A percentile compares a stretch with the other conserved stretches of the same genome.
phyloP scores from a whole-genome alignment of 306 rosid species.

The Rosa chinensis region DNA sequence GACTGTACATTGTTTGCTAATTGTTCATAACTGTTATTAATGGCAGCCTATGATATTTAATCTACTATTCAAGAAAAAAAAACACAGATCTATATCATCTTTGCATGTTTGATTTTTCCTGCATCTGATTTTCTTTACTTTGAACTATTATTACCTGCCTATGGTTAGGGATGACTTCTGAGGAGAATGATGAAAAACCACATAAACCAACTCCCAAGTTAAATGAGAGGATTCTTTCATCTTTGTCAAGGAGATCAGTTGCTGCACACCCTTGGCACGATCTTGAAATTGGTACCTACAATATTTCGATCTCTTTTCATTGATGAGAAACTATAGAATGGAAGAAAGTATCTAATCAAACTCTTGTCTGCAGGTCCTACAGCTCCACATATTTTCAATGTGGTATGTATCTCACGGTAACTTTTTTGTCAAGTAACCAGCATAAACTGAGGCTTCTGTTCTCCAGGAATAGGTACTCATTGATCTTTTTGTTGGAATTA shows the following conservation, averaged over 20 bases:
- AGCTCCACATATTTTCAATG: conserved; percentile 76
- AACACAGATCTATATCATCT: conserved; percentile 2
- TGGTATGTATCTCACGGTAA: conserved; percentile 50
- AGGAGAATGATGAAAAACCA: conserved; percentile 13
- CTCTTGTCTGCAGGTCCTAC: conserved; percentile 67
- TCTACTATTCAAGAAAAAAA: neutral
- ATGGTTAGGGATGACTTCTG: conserved; percentile 53
- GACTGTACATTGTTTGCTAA: neutral
- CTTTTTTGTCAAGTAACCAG: conserved; percentile 6
- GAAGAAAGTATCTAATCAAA: conserved; percentile 23
- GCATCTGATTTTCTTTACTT: neutral
- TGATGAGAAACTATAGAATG: neutral
- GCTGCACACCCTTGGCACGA: conserved; percentile 99
- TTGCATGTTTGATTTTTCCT: neutral
- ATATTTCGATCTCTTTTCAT: neutral
- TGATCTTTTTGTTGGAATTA: conserved; percentile 33
- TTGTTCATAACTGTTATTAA: neutral
- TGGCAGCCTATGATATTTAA: neutral
- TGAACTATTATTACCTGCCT: neutral
- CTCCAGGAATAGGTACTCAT: neutral
- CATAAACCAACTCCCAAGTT: conserved; percentile 52
- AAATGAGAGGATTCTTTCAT: conserved; percentile 94
- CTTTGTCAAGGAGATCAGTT: conserved; percentile 93
- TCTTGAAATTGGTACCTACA: conserved; percentile 81
- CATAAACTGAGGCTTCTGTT: neutral